These are phyloP conservation scores for Marchantia polymorpha DNA, from an alignment of 225 moss, liverwort and hornwort species.

Conservation along the genomic window DNA sequence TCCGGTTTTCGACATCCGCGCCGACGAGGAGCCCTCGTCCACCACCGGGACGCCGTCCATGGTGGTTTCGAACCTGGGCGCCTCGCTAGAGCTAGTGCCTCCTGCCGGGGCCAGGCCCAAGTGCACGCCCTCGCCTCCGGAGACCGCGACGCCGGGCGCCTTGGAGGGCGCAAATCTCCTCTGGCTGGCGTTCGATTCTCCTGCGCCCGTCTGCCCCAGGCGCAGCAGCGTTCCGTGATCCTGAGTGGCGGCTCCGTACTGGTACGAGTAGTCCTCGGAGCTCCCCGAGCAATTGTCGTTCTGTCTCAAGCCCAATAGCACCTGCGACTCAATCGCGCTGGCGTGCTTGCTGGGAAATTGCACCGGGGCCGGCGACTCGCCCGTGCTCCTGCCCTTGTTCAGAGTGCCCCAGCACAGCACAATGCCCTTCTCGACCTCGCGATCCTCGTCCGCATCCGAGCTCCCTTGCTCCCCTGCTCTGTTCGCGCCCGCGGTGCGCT, in stretches of 20 bases:
- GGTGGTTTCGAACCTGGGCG: slow-evolving; percentile 33
- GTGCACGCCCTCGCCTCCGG: slow-evolving; percentile 30
- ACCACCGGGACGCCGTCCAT: slow-evolving; percentile 65
- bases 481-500: slow-evolving; percentile 40
- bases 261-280: slow-evolving; percentile 26
- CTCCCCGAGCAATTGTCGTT: slow-evolving; percentile 29
- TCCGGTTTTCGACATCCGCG: slow-evolving; percentile 55
- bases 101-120: slow-evolving; percentile 64
- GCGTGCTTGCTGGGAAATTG: slow-evolving; percentile 2
- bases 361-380: slow-evolving; percentile 18
- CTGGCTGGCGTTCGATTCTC: not conserved
- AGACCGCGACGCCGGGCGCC: not conserved
- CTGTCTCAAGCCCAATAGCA: slow-evolving; percentile 27
- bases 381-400: slow-evolving; percentile 19
- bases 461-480: slow-evolving; percentile 40
- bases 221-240: slow-evolving; percentile 34
- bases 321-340: slow-evolving; percentile 9
- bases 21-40: slow-evolving; percentile 98
- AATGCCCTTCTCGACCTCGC: slow-evolving; percentile 32
- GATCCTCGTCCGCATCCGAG: slow-evolving; percentile 46
- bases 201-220: slow-evolving; percentile 35
- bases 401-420: slow-evolving; percentile 38
- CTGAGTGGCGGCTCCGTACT: slow-evolving; percentile 6
- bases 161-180: slow-evolving; percentile 8
- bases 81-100: slow-evolving; percentile 15